These are phyloP conservation scores for Purpureocillium lavendulum DNA, from an alignment of 2,329 filamentous ascomycete species.

Conservation along the genomic window DNA sequence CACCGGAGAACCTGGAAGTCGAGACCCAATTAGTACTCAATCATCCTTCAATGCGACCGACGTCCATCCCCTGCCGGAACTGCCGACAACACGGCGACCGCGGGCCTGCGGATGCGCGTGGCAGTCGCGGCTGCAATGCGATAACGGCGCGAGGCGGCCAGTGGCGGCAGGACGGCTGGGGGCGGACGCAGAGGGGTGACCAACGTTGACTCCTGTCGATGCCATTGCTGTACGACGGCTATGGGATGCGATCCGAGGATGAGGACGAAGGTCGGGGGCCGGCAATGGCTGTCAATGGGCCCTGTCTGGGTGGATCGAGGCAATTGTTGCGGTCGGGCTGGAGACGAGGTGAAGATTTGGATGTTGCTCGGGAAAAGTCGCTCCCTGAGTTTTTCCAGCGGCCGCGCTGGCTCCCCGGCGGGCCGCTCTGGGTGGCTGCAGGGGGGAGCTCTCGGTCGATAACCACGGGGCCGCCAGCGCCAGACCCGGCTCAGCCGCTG, in stretches of 20 bases:
- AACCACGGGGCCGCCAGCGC: too few species aligned
- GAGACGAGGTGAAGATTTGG: conserved; percentile 30
- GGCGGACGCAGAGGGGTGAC: conserved; percentile 21
- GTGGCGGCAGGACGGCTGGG: conserved; percentile 8
- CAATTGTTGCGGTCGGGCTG: conserved; percentile 26
- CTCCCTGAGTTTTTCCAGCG: conserved; percentile 28
- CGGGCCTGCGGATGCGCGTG: too few species aligned
- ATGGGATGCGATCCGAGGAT: conserved; percentile 25
- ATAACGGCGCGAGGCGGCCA: too few species aligned
- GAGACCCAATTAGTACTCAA: conserved; percentile 17
- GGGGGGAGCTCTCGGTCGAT: too few species aligned
- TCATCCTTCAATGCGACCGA: conserved; percentile 2
- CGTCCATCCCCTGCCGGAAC: too few species aligned
- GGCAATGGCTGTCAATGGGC: conserved; percentile 37
- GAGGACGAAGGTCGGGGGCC: conserved; percentile 23
- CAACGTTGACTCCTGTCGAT: conserved; percentile 61
- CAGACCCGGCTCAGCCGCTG: too few species aligned
- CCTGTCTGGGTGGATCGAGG: conserved; percentile 29
- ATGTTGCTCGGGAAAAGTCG: conserved; percentile 38
- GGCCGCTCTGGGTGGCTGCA: too few species aligned
- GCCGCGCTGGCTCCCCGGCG: neutral
- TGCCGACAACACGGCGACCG: too few species aligned
- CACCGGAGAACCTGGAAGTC: conserved; percentile 80
- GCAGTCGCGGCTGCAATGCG: too few species aligned
- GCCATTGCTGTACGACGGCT: conserved; percentile 46